phyloP scores from a whole-genome alignment of 2,329 filamentous ascomycete genomes.

The Diaporthe sp. region DNA sequence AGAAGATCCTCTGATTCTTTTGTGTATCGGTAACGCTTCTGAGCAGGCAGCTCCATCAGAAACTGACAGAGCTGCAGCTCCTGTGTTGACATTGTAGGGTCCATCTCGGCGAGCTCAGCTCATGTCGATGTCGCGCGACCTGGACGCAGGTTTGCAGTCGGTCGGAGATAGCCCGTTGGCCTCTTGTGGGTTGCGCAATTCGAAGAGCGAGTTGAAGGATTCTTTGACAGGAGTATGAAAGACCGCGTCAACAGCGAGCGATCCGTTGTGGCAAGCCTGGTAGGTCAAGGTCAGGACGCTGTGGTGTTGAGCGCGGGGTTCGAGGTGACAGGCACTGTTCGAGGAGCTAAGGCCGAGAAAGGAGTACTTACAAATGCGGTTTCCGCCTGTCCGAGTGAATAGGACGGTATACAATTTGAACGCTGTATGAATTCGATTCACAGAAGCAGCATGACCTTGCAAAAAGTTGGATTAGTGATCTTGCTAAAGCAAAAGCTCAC shows the following conservation, averaged over 20 bases:
- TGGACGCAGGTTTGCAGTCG: not conserved
- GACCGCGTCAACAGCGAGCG: not conserved
- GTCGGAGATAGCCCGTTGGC: not conserved
- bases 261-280: not conserved
- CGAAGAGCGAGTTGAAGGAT: not conserved
- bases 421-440: not conserved
- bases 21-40: slow-evolving; percentile 82
- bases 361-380: slow-evolving; percentile 31
- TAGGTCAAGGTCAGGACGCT: not conserved
- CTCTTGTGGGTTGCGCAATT: not conserved
- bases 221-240: not conserved
- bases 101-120: slow-evolving; percentile 57
- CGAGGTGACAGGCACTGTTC: not conserved
- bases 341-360: slow-evolving; percentile 11
- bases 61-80: slow-evolving; percentile 89
- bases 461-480: slow-evolving; percentile 14
- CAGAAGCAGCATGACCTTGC: not conserved
- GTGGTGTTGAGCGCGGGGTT: slow-evolving; percentile 33
- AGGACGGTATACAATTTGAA: not conserved
- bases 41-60: slow-evolving; percentile 81
- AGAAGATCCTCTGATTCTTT: slow-evolving; percentile 79
- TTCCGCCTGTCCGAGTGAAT: slow-evolving; percentile 10
- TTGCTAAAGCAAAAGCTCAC: slow-evolving; percentile 2
- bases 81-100: slow-evolving; percentile 70
- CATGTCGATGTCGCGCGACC: slow-evolving; percentile 31